phyloP scores from a whole-genome alignment of 495 filamentous ascomycete genomes.

The Penicillium waksmanii region DNA sequence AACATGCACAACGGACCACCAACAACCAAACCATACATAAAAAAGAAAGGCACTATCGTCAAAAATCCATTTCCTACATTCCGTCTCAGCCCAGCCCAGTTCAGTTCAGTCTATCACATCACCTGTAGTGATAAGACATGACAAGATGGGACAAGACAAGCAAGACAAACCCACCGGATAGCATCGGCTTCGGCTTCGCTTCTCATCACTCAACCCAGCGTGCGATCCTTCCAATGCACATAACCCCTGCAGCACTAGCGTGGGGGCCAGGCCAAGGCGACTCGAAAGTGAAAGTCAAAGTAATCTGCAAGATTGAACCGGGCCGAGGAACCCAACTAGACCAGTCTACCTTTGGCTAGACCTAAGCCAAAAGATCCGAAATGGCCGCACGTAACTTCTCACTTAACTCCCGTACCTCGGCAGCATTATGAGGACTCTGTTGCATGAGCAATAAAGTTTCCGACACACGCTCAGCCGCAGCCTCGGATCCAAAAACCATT shows the following conservation, averaged over 20 bases:
- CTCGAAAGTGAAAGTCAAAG: neutral
- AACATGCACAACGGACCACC: conserved; percentile 11
- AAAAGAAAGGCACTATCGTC: neutral
- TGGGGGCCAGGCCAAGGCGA: neutral
- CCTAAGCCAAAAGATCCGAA: conserved; percentile 44
- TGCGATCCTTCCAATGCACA: neutral
- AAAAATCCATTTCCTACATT: neutral
- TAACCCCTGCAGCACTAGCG: neutral
- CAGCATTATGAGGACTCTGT: conserved; percentile 34
- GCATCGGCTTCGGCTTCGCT: too few species aligned
- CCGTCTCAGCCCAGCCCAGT: too few species aligned
- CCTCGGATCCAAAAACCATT: conserved; percentile 56
- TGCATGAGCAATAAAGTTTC: conserved; percentile 51
- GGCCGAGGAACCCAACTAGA: too few species aligned
- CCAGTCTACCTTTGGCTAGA: too few species aligned
- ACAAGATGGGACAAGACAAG: too few species aligned
- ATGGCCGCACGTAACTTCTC: conserved; percentile 50
- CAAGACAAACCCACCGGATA: too few species aligned
- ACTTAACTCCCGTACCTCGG: conserved; percentile 20
- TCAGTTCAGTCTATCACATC: too few species aligned
- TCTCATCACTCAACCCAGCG: too few species aligned
- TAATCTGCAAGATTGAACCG: too few species aligned
- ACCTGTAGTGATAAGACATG: too few species aligned
- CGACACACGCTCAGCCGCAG: conserved; percentile 48
- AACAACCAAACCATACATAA: conserved; percentile 22